phyloP scores from a whole-genome alignment of 352 stramenopile genomes.

The Pythium periplocum region DNA sequence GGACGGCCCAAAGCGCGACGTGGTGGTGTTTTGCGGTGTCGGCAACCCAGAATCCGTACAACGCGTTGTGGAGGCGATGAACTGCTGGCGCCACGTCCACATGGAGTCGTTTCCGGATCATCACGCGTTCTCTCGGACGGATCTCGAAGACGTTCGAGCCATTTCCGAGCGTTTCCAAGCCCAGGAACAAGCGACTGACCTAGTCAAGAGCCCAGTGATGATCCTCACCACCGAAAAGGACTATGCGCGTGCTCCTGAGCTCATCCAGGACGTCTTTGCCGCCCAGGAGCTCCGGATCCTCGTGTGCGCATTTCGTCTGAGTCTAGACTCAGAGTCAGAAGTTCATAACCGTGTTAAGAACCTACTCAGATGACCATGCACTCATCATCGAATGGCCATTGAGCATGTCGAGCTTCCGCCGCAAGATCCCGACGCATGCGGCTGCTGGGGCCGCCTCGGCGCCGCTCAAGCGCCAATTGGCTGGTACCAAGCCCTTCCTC shows the following conservation, averaged over 20 bases:
- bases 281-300: conserved; percentile 7
- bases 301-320: conserved; percentile 8
- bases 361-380: conserved; percentile 3
- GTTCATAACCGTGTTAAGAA: conserved; percentile 18
- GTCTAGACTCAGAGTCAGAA: not conserved
- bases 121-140: conserved; percentile 33
- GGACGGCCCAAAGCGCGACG: no score
- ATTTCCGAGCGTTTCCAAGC: no score
- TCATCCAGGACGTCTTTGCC: conserved; percentile 11
- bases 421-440: conserved; percentile 16
- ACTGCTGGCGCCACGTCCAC: conserved; percentile 21
- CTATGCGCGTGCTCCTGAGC: conserved; percentile 22
- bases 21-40: conserved; percentile 51
- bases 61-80: conserved; percentile 30
- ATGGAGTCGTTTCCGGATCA: conserved; percentile 62
- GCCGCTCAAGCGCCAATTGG: conserved; percentile 6
- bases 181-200: no score
- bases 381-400: not conserved
- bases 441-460: not conserved
- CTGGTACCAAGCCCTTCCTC: conserved; percentile 61
- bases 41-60: conserved; percentile 60
- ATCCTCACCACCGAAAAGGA: conserved; percentile 73
- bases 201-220: conserved; percentile 14
- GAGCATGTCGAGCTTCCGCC: conserved; percentile 43
- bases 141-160: conserved; percentile 27